Conservation (phyloP, 148 eudicot genomes). For the Salicornia ramosissima region DNA sequence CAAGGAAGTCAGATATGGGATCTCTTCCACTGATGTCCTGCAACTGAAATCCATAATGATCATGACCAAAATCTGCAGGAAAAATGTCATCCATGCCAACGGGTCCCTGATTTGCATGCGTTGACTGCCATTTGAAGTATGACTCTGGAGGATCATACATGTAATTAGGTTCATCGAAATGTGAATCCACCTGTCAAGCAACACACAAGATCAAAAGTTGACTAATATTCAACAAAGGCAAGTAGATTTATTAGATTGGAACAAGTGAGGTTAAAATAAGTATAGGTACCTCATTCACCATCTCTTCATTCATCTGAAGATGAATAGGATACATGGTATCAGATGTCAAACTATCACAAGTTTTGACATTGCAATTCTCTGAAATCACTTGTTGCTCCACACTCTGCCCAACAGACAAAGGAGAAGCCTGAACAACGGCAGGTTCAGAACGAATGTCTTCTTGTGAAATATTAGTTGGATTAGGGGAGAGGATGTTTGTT, state of each 20-base stretch:
- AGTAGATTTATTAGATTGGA: background rate
- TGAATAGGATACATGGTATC: conserved; percentile 36
- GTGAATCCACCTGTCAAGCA: conserved; percentile 48
- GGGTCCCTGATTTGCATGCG: conserved; percentile 35
- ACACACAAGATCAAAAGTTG: background rate
- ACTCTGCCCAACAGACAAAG: conserved; percentile 23
- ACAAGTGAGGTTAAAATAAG: background rate
- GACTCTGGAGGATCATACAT: conserved; percentile 29
- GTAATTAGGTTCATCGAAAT: conserved; percentile 32
- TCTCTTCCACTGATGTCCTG: conserved; percentile 35
- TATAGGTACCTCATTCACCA: conserved; percentile 39
- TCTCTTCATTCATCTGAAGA: conserved; percentile 25
- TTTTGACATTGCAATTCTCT: conserved; percentile 28
- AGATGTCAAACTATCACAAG: conserved; percentile 26
- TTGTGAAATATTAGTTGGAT: conserved; percentile 32
- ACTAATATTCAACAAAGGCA: background rate
- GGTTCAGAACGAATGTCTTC: conserved; percentile 44
- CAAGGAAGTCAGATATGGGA: conserved; percentile 42
- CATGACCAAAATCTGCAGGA: conserved; percentile 26
- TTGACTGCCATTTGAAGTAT: conserved; percentile 37
- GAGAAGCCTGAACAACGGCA: conserved; percentile 33
- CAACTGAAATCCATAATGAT: conserved; percentile 28
- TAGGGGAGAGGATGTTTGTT: conserved; percentile 39
- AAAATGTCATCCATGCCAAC: conserved; percentile 18
- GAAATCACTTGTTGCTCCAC: conserved; percentile 30